Evolutionary conservation across 1,139 yeast species (phyloP).

Genomic region (Saccharomyces hybrid): DNA sequence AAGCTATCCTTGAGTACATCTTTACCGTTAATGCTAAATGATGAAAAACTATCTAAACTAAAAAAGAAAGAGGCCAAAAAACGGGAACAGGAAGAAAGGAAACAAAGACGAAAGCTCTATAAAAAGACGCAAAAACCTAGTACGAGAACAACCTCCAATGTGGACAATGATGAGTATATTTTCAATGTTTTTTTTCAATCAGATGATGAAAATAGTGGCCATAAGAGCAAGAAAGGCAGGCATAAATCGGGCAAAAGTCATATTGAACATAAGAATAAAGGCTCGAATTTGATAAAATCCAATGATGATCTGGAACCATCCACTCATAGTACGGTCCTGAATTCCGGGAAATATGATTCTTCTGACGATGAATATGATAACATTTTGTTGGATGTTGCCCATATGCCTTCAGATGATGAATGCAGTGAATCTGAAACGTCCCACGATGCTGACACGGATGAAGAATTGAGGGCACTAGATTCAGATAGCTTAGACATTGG

Average conservation of each 20-base stretch:
- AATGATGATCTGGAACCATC: conserved; percentile 19
- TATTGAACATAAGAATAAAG: conserved; percentile 3
- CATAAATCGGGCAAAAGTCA: not conserved
- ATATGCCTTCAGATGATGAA: conserved; percentile 32
- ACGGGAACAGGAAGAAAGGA: conserved; percentile 29
- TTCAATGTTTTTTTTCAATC: conserved; percentile 30
- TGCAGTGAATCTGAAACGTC: conserved; percentile 15
- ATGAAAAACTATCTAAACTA: conserved; percentile 22
- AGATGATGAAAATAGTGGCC: conserved; percentile 26
- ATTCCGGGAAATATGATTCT: conserved; percentile 31
- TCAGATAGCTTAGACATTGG: not conserved
- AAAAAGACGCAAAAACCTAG: conserved; percentile 16
- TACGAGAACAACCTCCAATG: conserved; percentile 12
- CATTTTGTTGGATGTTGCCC: conserved; percentile 31
- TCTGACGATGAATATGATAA: conserved; percentile 34
- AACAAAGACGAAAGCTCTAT: conserved; percentile 20
- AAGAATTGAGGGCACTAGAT: conserved; percentile 3
- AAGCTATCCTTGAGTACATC: conserved; percentile 28
- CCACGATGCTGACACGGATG: conserved; percentile 15
- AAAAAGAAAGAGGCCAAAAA: conserved; percentile 31
- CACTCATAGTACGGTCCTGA: conserved; percentile 18
- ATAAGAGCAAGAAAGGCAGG: conserved; percentile 10
- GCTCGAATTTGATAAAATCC: not conserved
- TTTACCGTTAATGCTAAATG: conserved; percentile 35
- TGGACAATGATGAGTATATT: conserved; percentile 28